Evolutionary conservation across 768 basidiomycete species (phyloP).

Genomic region (Leccinum rimulosum): DNA sequence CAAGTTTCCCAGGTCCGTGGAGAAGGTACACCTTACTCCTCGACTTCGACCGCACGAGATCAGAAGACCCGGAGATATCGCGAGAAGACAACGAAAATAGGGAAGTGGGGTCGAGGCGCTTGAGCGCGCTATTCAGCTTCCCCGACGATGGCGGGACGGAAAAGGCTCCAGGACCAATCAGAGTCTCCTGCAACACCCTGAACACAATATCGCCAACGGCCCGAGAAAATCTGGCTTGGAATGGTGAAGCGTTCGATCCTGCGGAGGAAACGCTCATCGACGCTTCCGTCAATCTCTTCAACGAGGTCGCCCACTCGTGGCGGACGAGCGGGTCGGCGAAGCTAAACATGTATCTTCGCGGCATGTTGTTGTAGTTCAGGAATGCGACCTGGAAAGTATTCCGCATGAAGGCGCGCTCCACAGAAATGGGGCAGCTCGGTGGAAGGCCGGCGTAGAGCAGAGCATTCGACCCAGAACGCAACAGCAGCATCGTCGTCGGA

Average conservation of each 20-base stretch:
- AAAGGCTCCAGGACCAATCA: conserved; percentile 47
- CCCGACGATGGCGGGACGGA: conserved; percentile 22
- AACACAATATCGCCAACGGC: conserved; percentile 79
- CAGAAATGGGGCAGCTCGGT: conserved; percentile 68
- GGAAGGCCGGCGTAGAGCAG: conserved; percentile 80
- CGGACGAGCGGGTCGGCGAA: conserved; percentile 77
- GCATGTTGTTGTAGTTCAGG: conserved; percentile 57
- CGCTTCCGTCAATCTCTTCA: conserved; percentile 66
- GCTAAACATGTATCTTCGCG: conserved; percentile 94
- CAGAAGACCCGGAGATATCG: conserved; percentile 23
- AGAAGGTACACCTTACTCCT: conserved; percentile 67
- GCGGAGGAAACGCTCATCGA: conserved; percentile 28
- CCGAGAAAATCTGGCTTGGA: conserved; percentile 48
- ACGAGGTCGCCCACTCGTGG: conserved; percentile 67
- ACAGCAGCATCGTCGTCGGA: conserved; percentile 76
- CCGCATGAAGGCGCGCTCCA: conserved; percentile 94
- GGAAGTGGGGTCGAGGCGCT: conserved; percentile 29
- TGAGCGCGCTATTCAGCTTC: conserved; percentile 35
- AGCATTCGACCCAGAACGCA: conserved; percentile 81
- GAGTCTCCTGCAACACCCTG: conserved; percentile 79
- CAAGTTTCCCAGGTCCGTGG: conserved; percentile 61
- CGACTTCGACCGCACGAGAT: conserved; percentile 64
- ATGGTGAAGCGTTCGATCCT: conserved; percentile 33
- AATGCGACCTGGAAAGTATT: conserved; percentile 96
- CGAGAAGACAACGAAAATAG: conserved; percentile 27